A percentile compares a stretch with the other conserved stretches of the same genome.
These are phyloP conservation scores for Flaveria bidentis DNA, from an alignment of 129 eudicot genomes.

Conservation along the genomic window DNA sequence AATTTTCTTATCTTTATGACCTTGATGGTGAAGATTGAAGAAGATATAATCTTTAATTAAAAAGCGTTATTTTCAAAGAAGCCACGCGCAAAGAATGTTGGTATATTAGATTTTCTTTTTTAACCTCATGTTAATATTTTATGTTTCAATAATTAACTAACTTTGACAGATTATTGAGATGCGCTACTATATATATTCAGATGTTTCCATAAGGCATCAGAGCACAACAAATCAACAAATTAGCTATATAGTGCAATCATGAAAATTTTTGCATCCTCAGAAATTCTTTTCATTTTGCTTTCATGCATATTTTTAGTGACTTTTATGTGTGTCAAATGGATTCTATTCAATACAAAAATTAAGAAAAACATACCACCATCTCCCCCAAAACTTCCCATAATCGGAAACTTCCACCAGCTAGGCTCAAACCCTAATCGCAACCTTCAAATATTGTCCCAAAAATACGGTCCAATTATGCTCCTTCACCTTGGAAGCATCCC, in stretches of 20 bases:
- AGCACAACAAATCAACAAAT: background rate
- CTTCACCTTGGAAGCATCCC: conserved; percentile 15
- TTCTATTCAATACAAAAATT: background rate
- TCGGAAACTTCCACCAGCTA: conserved; percentile 3
- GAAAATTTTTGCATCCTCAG: background rate
- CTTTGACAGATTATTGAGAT: background rate
- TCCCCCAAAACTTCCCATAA: background rate
- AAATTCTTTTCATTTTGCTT: background rate
- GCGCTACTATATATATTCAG: background rate
- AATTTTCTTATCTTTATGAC: too few species aligned
- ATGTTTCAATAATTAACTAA: too few species aligned
- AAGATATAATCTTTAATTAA: too few species aligned
- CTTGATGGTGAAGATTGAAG: too few species aligned
- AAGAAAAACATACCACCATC: conserved; percentile 7
- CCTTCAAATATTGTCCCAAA: background rate
- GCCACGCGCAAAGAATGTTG: too few species aligned
- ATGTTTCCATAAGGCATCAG: background rate
- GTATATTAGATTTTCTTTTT: too few species aligned
- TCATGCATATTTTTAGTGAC: background rate
- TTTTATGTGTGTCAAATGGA: background rate
- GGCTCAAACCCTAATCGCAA: background rate
- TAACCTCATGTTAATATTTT: too few species aligned
- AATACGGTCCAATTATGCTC: background rate
- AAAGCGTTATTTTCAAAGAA: too few species aligned
- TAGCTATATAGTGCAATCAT: background rate